Conservation (phyloP, 192 early-diverging fungal species). For the Diversispora eburnea region DNA sequence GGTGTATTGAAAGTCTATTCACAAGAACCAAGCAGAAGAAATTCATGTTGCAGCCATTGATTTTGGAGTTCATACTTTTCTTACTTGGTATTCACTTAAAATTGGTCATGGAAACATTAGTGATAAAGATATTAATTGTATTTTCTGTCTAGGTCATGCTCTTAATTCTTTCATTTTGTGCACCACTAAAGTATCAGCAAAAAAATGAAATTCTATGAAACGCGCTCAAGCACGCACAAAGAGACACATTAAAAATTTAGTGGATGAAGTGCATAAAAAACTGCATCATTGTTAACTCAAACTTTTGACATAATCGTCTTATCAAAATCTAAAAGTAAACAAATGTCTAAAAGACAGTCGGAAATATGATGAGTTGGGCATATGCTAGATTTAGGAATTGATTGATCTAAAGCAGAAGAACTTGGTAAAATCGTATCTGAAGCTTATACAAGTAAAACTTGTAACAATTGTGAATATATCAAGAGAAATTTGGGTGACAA, state of each 20-base stretch:
- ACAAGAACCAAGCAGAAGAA: constrained; percentile 15
- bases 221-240: constrained; percentile 17
- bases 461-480: constrained; percentile 7
- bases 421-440: constrained; percentile 5
- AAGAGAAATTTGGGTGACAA: not conserved
- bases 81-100: constrained; percentile 18
- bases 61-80: constrained; percentile 18
- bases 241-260: constrained; percentile 25
- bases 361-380: constrained; percentile 16
- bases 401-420: constrained; percentile 16
- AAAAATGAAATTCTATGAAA: constrained; percentile 18
- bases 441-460: no score
- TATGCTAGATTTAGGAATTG: constrained; percentile 17
- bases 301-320: constrained; percentile 27
- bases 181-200: constrained; percentile 20
- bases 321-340: not conserved
- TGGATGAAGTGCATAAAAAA: constrained; percentile 17
- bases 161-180: constrained; percentile 16
- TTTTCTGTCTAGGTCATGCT: constrained; percentile 10
- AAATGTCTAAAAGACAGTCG: constrained; percentile 10
- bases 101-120: constrained; percentile 10
- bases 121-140: constrained; percentile 23
- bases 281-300: not conserved
- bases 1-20: no score
- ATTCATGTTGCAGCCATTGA: constrained; percentile 17